These are phyloP conservation scores for Uronychia setigera DNA, from an alignment of 73 alveolate species.

Conservation along the genomic window DNA sequence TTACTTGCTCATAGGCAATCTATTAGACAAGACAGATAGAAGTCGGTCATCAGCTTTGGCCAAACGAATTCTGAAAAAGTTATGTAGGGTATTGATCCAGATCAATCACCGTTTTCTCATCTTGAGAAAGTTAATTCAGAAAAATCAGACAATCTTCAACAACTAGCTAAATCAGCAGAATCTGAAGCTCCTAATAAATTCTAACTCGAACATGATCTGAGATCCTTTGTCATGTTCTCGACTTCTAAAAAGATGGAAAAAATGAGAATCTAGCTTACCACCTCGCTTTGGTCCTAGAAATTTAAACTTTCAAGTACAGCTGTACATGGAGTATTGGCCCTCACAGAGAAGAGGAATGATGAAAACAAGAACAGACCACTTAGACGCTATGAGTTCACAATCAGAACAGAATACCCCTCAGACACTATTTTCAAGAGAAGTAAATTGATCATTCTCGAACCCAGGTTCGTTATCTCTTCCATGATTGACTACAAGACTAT, in stretches of 20 bases:
- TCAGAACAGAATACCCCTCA: neutral
- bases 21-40: no score
- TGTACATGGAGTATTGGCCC: neutral
- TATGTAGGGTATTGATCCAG: no score
- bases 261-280: neutral
- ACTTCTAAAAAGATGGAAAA: neutral
- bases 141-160: no score
- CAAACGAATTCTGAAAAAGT: no score
- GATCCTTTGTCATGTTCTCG: neutral
- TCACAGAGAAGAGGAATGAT: neutral
- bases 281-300: neutral
- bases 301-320: neutral
- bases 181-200: no score
- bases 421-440: neutral
- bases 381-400: neutral
- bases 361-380: neutral
- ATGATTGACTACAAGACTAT: neutral
- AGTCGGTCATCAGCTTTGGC: no score
- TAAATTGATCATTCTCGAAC: neutral
- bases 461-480: neutral
- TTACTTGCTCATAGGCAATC: no score
- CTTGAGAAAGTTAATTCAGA: no score
- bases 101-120: no score
- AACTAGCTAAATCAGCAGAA: no score
- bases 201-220: neutral